Percentiles rank a stretch among this genome's conserved stretches.
phyloP scores from a whole-genome alignment of 108 stramenopile genomes.

The Nannochloropsis gaditana region DNA sequence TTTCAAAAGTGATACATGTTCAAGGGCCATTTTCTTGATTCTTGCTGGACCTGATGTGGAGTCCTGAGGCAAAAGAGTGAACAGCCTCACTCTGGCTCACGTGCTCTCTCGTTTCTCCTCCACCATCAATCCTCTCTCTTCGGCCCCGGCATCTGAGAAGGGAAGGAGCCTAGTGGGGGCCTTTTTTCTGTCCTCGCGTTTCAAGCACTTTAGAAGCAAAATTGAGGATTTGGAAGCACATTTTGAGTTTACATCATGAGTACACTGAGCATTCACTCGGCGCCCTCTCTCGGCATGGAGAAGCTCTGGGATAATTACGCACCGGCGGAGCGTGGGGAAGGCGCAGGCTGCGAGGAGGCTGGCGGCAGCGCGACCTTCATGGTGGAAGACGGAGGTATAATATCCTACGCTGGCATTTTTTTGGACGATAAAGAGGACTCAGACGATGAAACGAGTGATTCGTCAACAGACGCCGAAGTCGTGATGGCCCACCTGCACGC shows the following conservation, averaged over 20 bases:
- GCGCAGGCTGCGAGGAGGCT: not conserved
- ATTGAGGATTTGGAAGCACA: too few species aligned
- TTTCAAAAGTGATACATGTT: too few species aligned
- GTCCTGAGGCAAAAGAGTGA: too few species aligned
- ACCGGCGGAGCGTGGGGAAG: constrained; percentile 8
- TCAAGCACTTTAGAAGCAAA: too few species aligned
- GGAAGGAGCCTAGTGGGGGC: too few species aligned
- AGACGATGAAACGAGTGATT: not conserved
- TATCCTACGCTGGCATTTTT: not conserved
- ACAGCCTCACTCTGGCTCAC: too few species aligned
- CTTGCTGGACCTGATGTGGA: too few species aligned
- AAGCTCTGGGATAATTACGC: not conserved
- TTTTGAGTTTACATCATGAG: not conserved
- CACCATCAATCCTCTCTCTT: too few species aligned
- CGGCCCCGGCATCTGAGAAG: too few species aligned
- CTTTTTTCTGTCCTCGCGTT: too few species aligned
- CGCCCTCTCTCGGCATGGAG: not conserved
- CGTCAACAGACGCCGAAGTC: not conserved
- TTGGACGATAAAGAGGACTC: not conserved
- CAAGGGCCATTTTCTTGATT: too few species aligned
- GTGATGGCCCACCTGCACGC: constrained; percentile 9
- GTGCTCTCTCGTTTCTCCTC: too few species aligned
- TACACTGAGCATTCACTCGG: not conserved
- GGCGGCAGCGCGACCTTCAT: not conserved
- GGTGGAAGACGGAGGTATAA: constrained; percentile 9